Conservation (phyloP, 441 rosid species). For the Pelargonium citronellum region DNA sequence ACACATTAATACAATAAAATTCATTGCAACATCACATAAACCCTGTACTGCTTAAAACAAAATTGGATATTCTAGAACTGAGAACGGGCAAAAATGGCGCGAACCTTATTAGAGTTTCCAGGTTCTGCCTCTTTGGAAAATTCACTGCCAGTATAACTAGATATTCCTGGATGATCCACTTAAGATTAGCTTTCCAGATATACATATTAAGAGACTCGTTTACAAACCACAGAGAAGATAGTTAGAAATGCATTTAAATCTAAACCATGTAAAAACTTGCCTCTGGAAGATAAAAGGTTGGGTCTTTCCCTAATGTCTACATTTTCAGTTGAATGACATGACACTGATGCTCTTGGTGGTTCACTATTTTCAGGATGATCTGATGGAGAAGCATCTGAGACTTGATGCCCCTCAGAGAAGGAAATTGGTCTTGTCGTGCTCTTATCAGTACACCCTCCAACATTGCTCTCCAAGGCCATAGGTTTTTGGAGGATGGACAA, state of each 20-base stretch:
- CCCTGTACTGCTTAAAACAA: background rate
- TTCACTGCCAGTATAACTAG: slow-evolving; percentile 22
- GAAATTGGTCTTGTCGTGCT: slow-evolving; percentile 16
- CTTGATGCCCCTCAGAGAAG: slow-evolving; percentile 24
- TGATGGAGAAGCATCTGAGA: slow-evolving; percentile 15
- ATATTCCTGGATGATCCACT: slow-evolving; percentile 26
- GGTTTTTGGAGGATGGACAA: slow-evolving; percentile 62
- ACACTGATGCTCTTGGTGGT: slow-evolving; percentile 8
- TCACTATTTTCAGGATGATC: slow-evolving; percentile 15
- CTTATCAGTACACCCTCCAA: slow-evolving; percentile 19
- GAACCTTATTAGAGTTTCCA: slow-evolving; percentile 29
- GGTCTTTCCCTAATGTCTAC: slow-evolving; percentile 10
- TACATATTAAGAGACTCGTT: background rate
- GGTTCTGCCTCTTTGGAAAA: slow-evolving; percentile 15
- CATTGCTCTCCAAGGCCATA: slow-evolving; percentile 24
- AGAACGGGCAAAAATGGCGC: background rate
- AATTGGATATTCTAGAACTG: background rate
- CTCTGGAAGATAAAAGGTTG: slow-evolving; percentile 22
- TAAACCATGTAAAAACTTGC: slow-evolving; percentile 23
- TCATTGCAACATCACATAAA: background rate
- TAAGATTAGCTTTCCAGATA: slow-evolving; percentile 12
- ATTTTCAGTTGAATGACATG: slow-evolving; percentile 18
- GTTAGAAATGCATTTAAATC: background rate
- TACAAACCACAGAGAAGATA: background rate
- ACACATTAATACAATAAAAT: background rate